phyloP scores from a whole-genome alignment of 1,284 basidiomycete species.

The Schizophyllum commune region DNA sequence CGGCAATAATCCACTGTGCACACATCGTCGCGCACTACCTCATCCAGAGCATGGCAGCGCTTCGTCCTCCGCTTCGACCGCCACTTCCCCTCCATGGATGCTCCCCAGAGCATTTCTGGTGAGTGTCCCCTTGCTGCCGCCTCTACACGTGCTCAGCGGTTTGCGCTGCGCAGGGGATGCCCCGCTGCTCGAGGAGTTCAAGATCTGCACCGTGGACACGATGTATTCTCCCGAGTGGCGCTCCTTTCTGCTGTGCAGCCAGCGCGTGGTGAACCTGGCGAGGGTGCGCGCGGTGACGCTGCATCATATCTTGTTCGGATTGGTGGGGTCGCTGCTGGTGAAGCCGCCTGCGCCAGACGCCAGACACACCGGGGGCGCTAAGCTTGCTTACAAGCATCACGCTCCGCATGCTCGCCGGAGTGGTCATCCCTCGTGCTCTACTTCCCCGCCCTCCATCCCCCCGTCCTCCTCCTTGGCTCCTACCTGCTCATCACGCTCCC shows the following conservation, averaged over 20 bases:
- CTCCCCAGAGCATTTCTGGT: conserved; percentile 64
- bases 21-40: conserved; percentile 71
- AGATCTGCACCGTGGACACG: conserved; percentile 62
- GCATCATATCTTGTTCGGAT: conserved; percentile 66
- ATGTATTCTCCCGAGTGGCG: conserved; percentile 48
- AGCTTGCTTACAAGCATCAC: conserved; percentile 40
- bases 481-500: conserved; percentile 32
- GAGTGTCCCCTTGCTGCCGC: conserved; percentile 18
- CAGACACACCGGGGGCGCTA: no score
- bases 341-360: conserved; percentile 27
- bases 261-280: conserved; percentile 25
- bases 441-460: conserved; percentile 47
- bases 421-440: conserved; percentile 53
- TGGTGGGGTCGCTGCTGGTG: conserved; percentile 57
- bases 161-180: conserved; percentile 45
- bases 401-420: conserved; percentile 55
- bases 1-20: conserved; percentile 58
- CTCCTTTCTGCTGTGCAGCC: conserved; percentile 62
- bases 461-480: conserved; percentile 50
- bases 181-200: conserved; percentile 64
- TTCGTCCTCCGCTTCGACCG: conserved; percentile 73
- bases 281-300: conserved; percentile 48
- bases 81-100: conserved; percentile 60
- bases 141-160: conserved; percentile 1
- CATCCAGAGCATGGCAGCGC: conserved; percentile 69